Evolutionary conservation across 2,329 filamentous ascomycete species (phyloP).

Genomic region (Fusarium sp.): DNA sequence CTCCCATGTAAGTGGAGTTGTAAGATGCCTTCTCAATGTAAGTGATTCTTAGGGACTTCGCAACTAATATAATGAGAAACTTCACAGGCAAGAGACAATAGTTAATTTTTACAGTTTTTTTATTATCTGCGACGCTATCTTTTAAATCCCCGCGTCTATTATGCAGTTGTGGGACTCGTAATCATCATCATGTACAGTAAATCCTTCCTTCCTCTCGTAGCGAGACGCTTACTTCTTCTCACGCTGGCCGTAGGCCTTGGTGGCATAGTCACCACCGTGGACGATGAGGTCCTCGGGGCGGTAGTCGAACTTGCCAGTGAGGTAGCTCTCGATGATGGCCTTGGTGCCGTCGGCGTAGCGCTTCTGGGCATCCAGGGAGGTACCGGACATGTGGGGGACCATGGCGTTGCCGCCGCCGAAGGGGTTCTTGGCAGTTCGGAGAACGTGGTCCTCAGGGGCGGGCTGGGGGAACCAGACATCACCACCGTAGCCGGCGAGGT

Average conservation of each 20-base stretch:
- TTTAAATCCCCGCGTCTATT: slow-evolving; percentile 34
- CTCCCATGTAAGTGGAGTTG: no score
- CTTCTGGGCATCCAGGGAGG: slow-evolving; percentile 97
- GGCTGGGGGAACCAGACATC: slow-evolving; percentile 99
- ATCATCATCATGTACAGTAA: slow-evolving; percentile 39
- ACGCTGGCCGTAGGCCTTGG: slow-evolving; percentile 89
- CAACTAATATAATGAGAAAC: no score
- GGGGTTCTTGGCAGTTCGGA: slow-evolving; percentile 92
- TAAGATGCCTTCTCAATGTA: no score
- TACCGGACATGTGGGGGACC: slow-evolving; percentile 99
- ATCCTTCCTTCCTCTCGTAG: slow-evolving; percentile 25
- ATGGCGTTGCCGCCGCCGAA: slow-evolving; percentile 98
- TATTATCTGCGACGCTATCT: slow-evolving; percentile 42
- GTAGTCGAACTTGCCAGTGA: slow-evolving; percentile 89
- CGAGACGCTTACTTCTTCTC: slow-evolving; percentile 52
- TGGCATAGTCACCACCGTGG: slow-evolving; percentile 89
- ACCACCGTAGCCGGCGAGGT: slow-evolving; percentile 89
- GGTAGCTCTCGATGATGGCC: slow-evolving; percentile 91
- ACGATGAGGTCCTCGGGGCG: slow-evolving; percentile 91
- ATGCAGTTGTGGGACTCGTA: slow-evolving; percentile 35
- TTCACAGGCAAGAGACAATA: neutral
- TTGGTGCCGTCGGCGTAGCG: slow-evolving; percentile 90
- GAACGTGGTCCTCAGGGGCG: slow-evolving; percentile 90
- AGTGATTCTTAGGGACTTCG: no score
- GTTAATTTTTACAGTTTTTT: slow-evolving; percentile 38